A percentile compares a stretch with the other conserved stretches of the same genome.
Evolutionary conservation across 805 yeast species (phyloP).

Genomic region (Geotrichum ghanense): DNA sequence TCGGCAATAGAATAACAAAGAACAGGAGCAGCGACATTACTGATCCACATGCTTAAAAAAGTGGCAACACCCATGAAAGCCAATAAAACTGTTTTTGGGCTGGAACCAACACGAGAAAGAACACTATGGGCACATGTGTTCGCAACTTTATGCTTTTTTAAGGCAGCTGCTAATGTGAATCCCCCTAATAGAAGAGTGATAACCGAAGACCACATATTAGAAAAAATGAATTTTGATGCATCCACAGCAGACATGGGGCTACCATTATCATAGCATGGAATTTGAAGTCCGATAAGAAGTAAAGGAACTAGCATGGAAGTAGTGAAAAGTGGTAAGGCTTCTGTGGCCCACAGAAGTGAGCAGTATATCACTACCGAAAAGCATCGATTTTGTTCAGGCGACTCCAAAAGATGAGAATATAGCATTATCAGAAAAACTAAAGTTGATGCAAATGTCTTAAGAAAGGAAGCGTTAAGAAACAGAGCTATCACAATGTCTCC

Average conservation of each 20-base stretch:
- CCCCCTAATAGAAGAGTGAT: slow-evolving; percentile 87
- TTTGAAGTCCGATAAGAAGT: slow-evolving; percentile 60
- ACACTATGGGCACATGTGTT: slow-evolving; percentile 74
- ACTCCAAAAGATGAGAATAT: slow-evolving; percentile 30
- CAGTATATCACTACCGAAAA: slow-evolving; percentile 73
- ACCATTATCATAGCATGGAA: slow-evolving; percentile 45
- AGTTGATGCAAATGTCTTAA: slow-evolving; percentile 37
- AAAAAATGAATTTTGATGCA: slow-evolving; percentile 68
- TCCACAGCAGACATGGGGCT: slow-evolving; percentile 48
- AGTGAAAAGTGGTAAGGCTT: slow-evolving; percentile 81
- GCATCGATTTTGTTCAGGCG: slow-evolving; percentile 66
- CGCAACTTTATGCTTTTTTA: slow-evolving; percentile 84
- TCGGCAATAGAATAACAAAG: slow-evolving; percentile 83
- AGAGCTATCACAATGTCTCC: slow-evolving; percentile 25
- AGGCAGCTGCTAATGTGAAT: slow-evolving; percentile 87
- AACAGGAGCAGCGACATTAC: slow-evolving; percentile 96
- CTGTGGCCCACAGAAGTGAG: slow-evolving; percentile 92
- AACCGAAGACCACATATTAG: slow-evolving; percentile 92
- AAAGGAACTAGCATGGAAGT: slow-evolving; percentile 80
- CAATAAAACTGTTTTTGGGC: slow-evolving; percentile 64
- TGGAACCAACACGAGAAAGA: slow-evolving; percentile 72
- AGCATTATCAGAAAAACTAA: slow-evolving; percentile 39
- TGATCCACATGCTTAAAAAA: slow-evolving; percentile 87
- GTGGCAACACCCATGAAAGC: slow-evolving; percentile 80
- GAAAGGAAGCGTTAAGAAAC: slow-evolving; percentile 28